phyloP scores from a whole-genome alignment of 352 stramenopile species.

The Globisporangium viniferum region DNA sequence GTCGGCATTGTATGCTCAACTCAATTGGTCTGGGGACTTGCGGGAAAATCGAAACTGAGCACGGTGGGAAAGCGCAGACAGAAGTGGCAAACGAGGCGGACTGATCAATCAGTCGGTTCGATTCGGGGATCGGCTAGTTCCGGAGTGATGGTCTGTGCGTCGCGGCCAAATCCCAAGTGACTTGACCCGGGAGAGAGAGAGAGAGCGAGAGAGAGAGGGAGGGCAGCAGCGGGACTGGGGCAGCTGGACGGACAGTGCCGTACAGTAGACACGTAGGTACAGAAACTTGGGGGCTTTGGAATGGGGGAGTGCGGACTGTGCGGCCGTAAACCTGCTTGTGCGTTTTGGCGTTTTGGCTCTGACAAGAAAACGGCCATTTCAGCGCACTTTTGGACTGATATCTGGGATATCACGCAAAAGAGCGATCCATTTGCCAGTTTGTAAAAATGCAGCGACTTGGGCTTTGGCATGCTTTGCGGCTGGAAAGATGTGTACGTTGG shows the following conservation, averaged over 20 bases:
- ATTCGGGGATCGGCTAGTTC: no score
- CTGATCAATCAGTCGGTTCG: not conserved
- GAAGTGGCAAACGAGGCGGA: not conserved
- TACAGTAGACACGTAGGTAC: not conserved
- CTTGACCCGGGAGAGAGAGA: not conserved
- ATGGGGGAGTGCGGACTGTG: not conserved
- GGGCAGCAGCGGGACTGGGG: not conserved
- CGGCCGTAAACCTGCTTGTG: not conserved
- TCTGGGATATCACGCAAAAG: not conserved
- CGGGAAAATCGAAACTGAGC: conserved; percentile 1
- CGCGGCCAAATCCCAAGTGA: not conserved
- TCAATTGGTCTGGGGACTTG: not conserved
- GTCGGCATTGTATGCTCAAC: not conserved
- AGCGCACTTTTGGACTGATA: not conserved
- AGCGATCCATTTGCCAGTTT: not conserved
- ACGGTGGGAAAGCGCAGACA: not conserved
- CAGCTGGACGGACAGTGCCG: not conserved
- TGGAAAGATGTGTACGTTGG: not conserved
- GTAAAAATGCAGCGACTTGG: not conserved
- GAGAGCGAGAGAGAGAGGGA: not conserved
- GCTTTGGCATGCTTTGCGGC: not conserved
- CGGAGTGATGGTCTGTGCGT: not conserved
- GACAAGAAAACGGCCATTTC: no score
- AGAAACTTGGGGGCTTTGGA: not conserved
- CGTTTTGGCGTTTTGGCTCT: not conserved